Evolutionary conservation across 345 rosid genomes (phyloP), one percentile per base, ranked within the genome.

Genomic region (Citrus maxima): DNA sequence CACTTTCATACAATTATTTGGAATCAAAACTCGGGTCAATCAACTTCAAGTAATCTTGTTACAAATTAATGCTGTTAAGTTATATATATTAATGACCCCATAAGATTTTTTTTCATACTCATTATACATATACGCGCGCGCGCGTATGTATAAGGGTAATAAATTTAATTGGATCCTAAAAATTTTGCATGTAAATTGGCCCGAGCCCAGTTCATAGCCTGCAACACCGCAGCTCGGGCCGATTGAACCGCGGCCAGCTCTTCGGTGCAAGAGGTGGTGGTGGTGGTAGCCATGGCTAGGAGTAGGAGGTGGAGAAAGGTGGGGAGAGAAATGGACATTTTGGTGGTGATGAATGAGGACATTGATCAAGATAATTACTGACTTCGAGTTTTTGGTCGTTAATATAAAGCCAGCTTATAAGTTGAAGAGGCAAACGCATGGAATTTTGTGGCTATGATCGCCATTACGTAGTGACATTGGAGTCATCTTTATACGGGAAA

Each of bases 191-290:
- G 2, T 37, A 25, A 25, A 25, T 25, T 25, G 27, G 62, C 60
- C 73, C 54, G 40, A 80, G 76, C 82, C 84, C 82, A 82, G 10
- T 84, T 51, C 78, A 64, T 77, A 6, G 87, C 84, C 67, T 77
- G 75, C 55, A 49, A 38, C 56, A 85, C 83, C n/a, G 82, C 71
- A 46, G 86, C 24, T 77, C 77, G 88, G 54, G 89, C 85, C 73
- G 14, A 75, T 61, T 86, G 79, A 61, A 86, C 73, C 77, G 75
- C 73, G 80, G 74, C 82, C 38, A 70, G 9, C 19, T 81, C 87
- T 25, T 72, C 63, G 34, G 73, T 79, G 82, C 79, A 55, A 68
- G 71, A 66, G 76, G 78, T n/a, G 70, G 84, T 51, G 70, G 84
- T 51, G 22, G 58, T 18, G 16, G 18, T 2, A 13, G 82, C 73